Evolutionary conservation across 2,329 filamentous ascomycete species (phyloP).

Genomic region (Aulographum hederae): DNA sequence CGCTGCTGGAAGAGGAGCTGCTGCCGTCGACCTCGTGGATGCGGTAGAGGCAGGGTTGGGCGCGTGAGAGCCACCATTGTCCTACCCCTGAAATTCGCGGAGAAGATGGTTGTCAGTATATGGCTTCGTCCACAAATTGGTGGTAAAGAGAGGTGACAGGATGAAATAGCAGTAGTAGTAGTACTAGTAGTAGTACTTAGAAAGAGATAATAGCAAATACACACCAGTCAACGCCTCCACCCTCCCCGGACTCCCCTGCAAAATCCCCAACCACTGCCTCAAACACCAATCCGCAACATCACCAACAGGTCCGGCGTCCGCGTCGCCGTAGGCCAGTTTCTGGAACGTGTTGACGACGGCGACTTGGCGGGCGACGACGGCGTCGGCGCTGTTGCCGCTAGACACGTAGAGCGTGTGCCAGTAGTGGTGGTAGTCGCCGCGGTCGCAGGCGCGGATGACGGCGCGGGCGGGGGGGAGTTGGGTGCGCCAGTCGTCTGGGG

Average conservation of each 20-base stretch:
- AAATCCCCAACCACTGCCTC: constrained; percentile 25
- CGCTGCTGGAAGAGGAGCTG: constrained; percentile 11
- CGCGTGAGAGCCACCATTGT: constrained; percentile 30
- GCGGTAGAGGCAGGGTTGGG: constrained; percentile 29
- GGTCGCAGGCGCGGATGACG: too few relatives aligned
- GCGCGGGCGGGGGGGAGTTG: too few relatives aligned
- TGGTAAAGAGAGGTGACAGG: too few relatives aligned
- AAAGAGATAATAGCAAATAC: too few relatives aligned
- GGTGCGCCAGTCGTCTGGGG: too few relatives aligned
- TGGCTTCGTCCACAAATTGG: too few relatives aligned
- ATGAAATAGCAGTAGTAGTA: too few relatives aligned
- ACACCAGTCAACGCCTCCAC: constrained; percentile 24
- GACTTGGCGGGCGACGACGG: too few relatives aligned
- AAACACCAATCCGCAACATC: constrained; percentile 33
- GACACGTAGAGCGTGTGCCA: too few relatives aligned
- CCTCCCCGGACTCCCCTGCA: constrained; percentile 25
- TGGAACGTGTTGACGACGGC: constrained; percentile 28
- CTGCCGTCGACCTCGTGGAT: constrained; percentile 27
- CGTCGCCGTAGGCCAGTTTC: constrained; percentile 29
- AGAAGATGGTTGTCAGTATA: not conserved
- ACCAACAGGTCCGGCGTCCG: constrained; percentile 24
- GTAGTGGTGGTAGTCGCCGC: too few relatives aligned
- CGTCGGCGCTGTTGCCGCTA: too few relatives aligned
- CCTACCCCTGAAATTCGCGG: constrained; percentile 24
- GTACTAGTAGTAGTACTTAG: too few relatives aligned